Base-by-base conservation (phyloP, 2,329 filamentous ascomycete species). In the Diaporthe caulivora region DNA sequence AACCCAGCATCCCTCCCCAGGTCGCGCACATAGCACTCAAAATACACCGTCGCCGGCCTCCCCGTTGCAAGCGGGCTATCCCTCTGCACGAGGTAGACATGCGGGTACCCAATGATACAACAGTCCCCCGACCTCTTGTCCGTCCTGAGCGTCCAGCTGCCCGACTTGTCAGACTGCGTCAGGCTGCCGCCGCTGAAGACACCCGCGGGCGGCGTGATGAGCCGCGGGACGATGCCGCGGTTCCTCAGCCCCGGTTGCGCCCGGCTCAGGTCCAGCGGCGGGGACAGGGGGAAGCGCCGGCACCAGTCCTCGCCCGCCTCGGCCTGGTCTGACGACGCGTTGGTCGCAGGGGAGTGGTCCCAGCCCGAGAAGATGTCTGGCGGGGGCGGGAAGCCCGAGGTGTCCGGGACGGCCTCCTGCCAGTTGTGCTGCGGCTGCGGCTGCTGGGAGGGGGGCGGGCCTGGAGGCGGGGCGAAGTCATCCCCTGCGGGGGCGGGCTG, bases 391-490 rank as follows among this genome's bases (percentile, higher is more conserved):
- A 95, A 89, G 13, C 93, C 86, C 0, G 92, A 86, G 1, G 90
- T 94, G 80, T 95, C 93, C 0, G 93, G 92, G 1, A 95, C 92
- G 3, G 91, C 89, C 9, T 88, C 79, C 76, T 91, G 87, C 93
- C 93, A 95, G 82, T 93, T 90, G 80, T 95, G 92, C 77, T 90
- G 80, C 6, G 76, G 75, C 60, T 78, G 77, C 47, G 72, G 44
- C 31, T 76, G 74, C 13, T 71, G 71, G 7, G 79, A 78, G 24
- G 82, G 81, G 1, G 81, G 83, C 26, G 83, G 82, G 18, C 80
- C 83, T 1, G 81, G 54, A 1, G 84, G 84, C 31, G 84, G 80
- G 9, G 78, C 72, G 57, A 44, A 65, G 17, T 67, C 62, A 13
- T 72, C 47, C 4, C 42, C 44, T 8, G 11, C 21, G n/a, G 17